These are phyloP conservation scores for Diplosphaera chodatii DNA, from an alignment of 139 green algal species.

Conservation along the genomic window DNA sequence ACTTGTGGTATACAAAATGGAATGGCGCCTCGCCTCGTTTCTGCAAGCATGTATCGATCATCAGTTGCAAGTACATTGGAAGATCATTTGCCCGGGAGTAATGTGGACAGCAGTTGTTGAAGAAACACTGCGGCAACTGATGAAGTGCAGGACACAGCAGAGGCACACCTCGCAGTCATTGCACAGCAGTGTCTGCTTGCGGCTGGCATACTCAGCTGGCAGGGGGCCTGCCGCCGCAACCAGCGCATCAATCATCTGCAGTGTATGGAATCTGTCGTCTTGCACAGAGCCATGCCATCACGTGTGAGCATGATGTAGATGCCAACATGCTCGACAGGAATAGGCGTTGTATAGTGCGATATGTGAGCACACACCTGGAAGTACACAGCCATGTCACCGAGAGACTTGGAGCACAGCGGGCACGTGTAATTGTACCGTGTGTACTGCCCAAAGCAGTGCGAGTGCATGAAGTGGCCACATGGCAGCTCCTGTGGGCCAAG, in stretches of 20 bases:
- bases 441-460: slow-evolving; percentile 85
- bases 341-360: too few relatives aligned
- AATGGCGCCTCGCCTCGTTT: slow-evolving; percentile 56
- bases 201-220: slow-evolving; percentile 55
- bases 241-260: slow-evolving; percentile 87
- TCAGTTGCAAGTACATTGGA: too few relatives aligned
- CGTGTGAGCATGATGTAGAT: too few relatives aligned
- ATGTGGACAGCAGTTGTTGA: too few relatives aligned
- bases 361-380: too few relatives aligned
- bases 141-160: too few relatives aligned
- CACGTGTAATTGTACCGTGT: slow-evolving; percentile 88
- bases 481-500: slow-evolving; percentile 68
- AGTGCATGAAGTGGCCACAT: slow-evolving; percentile 97
- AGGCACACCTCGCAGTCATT: slow-evolving; percentile 75
- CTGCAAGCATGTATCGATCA: too few relatives aligned
- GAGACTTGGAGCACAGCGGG: slow-evolving; percentile 89
- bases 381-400: slow-evolving; percentile 96
- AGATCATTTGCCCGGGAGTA: too few relatives aligned
- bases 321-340: too few relatives aligned
- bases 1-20: slow-evolving; percentile 97
- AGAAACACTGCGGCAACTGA: too few relatives aligned
- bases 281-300: too few relatives aligned
- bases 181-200: slow-evolving; percentile 78
- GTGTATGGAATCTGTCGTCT: too few relatives aligned
- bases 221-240: slow-evolving; percentile 61